These are phyloP conservation scores for Trichoderma koningiopsis DNA, from an alignment of 2,329 filamentous ascomycete species.

Conservation along the genomic window DNA sequence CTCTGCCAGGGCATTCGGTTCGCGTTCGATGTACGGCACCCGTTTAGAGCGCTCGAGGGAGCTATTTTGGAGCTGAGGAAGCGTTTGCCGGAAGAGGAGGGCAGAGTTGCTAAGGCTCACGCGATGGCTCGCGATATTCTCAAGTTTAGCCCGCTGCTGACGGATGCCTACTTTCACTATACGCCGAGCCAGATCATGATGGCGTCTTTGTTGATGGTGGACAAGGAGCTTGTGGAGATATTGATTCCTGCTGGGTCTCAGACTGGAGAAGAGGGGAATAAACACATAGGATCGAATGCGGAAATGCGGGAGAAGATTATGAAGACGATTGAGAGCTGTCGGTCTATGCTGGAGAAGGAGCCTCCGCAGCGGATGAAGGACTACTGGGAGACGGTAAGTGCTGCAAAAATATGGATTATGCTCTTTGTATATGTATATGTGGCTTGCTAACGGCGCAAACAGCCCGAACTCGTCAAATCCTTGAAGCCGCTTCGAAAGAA, in stretches of 20 bases:
- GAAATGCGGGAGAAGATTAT: conserved; percentile 52
- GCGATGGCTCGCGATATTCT: conserved; percentile 71
- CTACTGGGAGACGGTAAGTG: conserved; percentile 56
- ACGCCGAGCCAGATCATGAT: conserved; percentile 94
- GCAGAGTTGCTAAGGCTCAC: conserved; percentile 64
- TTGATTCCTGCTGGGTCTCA: conserved; percentile 46
- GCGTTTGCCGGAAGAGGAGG: conserved; percentile 62
- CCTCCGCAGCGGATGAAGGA: conserved; percentile 57
- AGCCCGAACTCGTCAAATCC: conserved; percentile 47
- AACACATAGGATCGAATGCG: conserved; percentile 27
- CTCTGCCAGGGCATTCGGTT: conserved; percentile 91
- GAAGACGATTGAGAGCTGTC: conserved; percentile 52
- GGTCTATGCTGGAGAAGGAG: conserved; percentile 58
- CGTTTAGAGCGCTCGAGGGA: conserved; percentile 84
- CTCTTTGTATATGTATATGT: no score
- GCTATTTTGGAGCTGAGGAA: conserved; percentile 79
- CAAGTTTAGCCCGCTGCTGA: conserved; percentile 79
- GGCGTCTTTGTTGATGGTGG: conserved; percentile 74
- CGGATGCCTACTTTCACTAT: conserved; percentile 96
- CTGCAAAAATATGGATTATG: no score
- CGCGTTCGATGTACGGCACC: conserved; percentile 90
- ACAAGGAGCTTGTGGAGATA: conserved; percentile 61
- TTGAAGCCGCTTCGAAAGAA: conserved; percentile 66
- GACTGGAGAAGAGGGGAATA: conserved; percentile 30
- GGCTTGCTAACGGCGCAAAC: conserved; percentile 29